Evolutionary conservation across 352 stramenopile genomes (phyloP).

Genomic region (Phytophthora ohioensis): DNA sequence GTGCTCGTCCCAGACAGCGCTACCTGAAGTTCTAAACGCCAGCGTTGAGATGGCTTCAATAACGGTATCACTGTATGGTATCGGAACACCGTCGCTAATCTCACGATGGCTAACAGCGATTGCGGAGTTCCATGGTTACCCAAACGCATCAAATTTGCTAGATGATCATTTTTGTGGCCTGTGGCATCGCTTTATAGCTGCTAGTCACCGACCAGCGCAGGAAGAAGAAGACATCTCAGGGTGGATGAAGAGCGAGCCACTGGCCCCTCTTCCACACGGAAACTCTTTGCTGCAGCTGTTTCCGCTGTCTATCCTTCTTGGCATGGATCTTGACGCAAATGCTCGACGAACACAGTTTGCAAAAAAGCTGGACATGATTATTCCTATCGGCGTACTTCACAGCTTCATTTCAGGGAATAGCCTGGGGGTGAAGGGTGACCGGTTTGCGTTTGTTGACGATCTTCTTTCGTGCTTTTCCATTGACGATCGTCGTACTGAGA

Average conservation of each 20-base stretch:
- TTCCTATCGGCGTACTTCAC: slow-evolving; percentile 57
- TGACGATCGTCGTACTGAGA: slow-evolving; percentile 1
- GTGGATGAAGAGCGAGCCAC: slow-evolving; percentile 30
- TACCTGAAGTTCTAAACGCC: slow-evolving; percentile 62
- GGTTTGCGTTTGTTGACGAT: slow-evolving; percentile 53
- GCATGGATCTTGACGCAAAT: slow-evolving; percentile 30
- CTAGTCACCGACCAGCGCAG: slow-evolving; percentile 24
- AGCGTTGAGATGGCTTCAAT: slow-evolving; percentile 59
- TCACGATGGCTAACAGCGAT: slow-evolving; percentile 60
- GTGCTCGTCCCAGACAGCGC: slow-evolving; percentile 61
- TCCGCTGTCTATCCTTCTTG: slow-evolving; percentile 42
- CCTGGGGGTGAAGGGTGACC: slow-evolving; percentile 1
- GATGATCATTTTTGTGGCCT: slow-evolving; percentile 75
- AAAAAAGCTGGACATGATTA: slow-evolving; percentile 60
- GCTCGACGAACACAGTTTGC: slow-evolving; percentile 23
- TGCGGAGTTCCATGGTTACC: slow-evolving; percentile 58
- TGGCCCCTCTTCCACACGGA: slow-evolving; percentile 30
- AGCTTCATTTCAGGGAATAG: slow-evolving; percentile 41
- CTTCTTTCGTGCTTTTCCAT: slow-evolving; percentile 36
- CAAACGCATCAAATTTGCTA: slow-evolving; percentile 48
- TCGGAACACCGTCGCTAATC: slow-evolving; percentile 42
- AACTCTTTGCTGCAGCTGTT: slow-evolving; percentile 47
- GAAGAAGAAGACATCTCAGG: slow-evolving; percentile 26
- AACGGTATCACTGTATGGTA: slow-evolving; percentile 46
- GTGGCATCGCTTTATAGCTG: slow-evolving; percentile 52